These are phyloP conservation scores for Tagetes erecta DNA, from an alignment of 129 eudicot genomes.

Conservation along the genomic window DNA sequence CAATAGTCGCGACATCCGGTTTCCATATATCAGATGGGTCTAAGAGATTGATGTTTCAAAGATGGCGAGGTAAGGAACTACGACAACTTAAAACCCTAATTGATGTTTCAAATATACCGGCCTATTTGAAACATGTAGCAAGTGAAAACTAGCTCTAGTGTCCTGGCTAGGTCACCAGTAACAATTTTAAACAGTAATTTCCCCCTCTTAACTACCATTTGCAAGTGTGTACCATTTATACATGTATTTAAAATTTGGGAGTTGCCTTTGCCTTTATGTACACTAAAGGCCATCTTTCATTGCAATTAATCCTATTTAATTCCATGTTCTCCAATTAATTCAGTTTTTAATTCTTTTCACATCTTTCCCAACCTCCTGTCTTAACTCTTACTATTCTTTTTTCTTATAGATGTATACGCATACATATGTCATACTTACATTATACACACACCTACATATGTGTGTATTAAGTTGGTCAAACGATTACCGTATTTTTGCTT, in stretches of 20 bases:
- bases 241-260: slow-evolving; percentile 25
- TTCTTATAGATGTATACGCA: background rate
- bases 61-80: too few relatives aligned
- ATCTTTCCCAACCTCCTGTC: slow-evolving; percentile 45
- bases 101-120: too few relatives aligned
- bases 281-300: slow-evolving; percentile 42
- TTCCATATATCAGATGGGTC: too few relatives aligned
- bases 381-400: slow-evolving; percentile 24
- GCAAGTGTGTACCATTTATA: slow-evolving; percentile 20
- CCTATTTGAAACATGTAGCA: too few relatives aligned
- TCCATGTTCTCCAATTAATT: slow-evolving; percentile 50
- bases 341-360: slow-evolving; percentile 41
- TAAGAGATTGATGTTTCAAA: too few relatives aligned
- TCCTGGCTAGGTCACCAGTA: too few relatives aligned
- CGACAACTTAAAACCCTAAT: too few relatives aligned
- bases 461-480: background rate
- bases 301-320: slow-evolving; percentile 47
- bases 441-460: background rate
- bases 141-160: too few relatives aligned
- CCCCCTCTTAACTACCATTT: background rate
- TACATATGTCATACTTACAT: background rate
- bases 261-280: slow-evolving; percentile 46
- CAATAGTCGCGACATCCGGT: too few relatives aligned
- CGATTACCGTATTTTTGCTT: too few relatives aligned
- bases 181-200: background rate